phyloP scores from a whole-genome alignment of 345 rosid species.

The Psidium guajava region DNA sequence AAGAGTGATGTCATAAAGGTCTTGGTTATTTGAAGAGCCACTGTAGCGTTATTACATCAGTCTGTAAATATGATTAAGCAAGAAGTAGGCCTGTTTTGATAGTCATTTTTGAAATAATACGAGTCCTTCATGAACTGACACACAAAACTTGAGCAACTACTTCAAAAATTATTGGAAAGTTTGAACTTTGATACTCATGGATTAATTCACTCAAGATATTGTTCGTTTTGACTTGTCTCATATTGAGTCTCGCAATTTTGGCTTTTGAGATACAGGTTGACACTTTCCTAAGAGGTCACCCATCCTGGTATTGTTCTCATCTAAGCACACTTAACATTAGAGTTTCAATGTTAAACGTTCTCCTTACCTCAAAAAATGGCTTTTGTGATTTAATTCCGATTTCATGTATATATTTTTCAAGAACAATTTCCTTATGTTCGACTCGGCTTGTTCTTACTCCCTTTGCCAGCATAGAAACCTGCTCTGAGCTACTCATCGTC shows the following conservation, averaged over 20 bases:
- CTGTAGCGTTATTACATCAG: background rate
- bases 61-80: background rate
- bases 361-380: background rate
- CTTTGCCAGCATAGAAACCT: background rate
- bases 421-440: too few relatives aligned
- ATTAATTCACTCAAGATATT: background rate
- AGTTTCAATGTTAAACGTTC: background rate
- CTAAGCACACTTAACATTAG: background rate
- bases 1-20: background rate
- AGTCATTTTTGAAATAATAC: background rate
- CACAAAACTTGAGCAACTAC: background rate
- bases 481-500: too few relatives aligned
- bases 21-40: background rate
- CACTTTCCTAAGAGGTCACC: background rate
- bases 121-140: background rate
- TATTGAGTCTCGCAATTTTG: background rate
- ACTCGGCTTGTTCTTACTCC: background rate
- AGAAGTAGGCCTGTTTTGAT: background rate
- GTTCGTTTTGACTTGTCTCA: background rate
- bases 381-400: background rate
- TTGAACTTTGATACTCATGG: background rate
- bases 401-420: background rate
- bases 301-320: rapidly evolving
- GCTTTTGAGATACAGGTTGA: too few relatives aligned
- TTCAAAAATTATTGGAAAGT: background rate